A percentile compares a stretch with the other conserved stretches of the same genome.
phyloP scores from a whole-genome alignment of 306 rosid species.

The Quercus mongolica region DNA sequence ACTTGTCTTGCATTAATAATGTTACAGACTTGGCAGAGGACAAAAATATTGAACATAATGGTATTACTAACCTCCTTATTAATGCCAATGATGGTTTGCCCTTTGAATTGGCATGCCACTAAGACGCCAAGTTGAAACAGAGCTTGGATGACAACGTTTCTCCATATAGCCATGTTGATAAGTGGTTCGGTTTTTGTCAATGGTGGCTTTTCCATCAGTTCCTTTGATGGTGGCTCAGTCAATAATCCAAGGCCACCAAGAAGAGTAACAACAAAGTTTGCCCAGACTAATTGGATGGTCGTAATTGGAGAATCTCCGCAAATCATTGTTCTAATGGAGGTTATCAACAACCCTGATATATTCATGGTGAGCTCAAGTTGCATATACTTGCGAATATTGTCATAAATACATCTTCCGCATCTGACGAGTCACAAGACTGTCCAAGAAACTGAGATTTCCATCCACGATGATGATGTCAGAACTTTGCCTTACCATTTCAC shows the following conservation, averaged over 20 bases:
- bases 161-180: constrained; percentile 22
- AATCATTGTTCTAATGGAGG: background rate
- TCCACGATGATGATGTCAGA: constrained; percentile 4
- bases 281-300: constrained; percentile 5
- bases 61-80: background rate
- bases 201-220: background rate
- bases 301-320: constrained; percentile 1
- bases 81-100: background rate
- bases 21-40: constrained; percentile 26
- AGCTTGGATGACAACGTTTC: background rate
- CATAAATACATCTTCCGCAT: constrained; percentile 14
- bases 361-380: constrained; percentile 24
- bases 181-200: background rate
- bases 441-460: background rate
- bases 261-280: background rate
- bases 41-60: constrained; percentile 11
- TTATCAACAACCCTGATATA: constrained; percentile 10
- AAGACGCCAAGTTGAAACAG: background rate
- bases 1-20: constrained; percentile 14
- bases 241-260: constrained; percentile 9
- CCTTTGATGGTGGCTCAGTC: constrained; percentile 5
- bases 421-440: background rate
- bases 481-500: background rate
- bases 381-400: constrained; percentile 24
- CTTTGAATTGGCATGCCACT: background rate